Conservation (phyloP, 768 basidiomycete species). For the Chalciporus piperatus region DNA sequence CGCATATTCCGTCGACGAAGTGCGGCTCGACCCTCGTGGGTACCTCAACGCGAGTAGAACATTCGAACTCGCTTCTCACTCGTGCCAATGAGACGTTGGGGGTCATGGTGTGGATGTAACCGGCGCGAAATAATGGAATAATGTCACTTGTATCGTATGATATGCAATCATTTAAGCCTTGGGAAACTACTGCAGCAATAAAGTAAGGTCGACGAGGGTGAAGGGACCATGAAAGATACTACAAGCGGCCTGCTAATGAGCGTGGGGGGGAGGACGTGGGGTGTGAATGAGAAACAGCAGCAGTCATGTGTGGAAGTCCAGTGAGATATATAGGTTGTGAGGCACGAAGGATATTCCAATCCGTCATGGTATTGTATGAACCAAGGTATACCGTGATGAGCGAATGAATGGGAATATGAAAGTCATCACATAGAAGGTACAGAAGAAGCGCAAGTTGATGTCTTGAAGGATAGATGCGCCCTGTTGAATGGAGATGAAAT, state of each 20-base stretch:
- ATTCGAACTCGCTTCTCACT: conserved; percentile 7
- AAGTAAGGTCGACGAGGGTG: conserved; percentile 16
- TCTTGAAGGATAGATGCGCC: not conserved
- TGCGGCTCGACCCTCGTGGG: conserved; percentile 45
- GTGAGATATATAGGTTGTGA: conserved; percentile 16
- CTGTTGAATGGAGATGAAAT: not conserved
- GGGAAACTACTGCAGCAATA: conserved; percentile 22
- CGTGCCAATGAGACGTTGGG: conserved; percentile 1
- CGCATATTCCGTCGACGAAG: conserved; percentile 53
- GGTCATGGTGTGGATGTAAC: not conserved
- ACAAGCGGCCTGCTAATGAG: conserved; percentile 25
- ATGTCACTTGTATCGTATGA: conserved; percentile 13
- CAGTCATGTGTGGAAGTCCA: conserved; percentile 8
- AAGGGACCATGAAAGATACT: conserved; percentile 18
- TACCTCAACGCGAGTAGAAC: conserved; percentile 26
- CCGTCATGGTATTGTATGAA: conserved; percentile 19
- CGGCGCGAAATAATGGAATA: conserved; percentile 1
- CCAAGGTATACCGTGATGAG: conserved; percentile 24
- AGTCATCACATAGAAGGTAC: conserved; percentile 14
- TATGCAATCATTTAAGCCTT: conserved; percentile 10
- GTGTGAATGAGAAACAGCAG: conserved; percentile 6
- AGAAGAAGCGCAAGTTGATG: not conserved
- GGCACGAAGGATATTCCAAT: conserved; percentile 15
- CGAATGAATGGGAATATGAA: conserved; percentile 5
- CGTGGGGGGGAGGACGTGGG: conserved; percentile 8